Evolutionary conservation across 192 early-diverging fungal genomes (phyloP), one percentile per base, ranked within the genome.

Genomic region (Gryganskiella cystojenkinii): DNA sequence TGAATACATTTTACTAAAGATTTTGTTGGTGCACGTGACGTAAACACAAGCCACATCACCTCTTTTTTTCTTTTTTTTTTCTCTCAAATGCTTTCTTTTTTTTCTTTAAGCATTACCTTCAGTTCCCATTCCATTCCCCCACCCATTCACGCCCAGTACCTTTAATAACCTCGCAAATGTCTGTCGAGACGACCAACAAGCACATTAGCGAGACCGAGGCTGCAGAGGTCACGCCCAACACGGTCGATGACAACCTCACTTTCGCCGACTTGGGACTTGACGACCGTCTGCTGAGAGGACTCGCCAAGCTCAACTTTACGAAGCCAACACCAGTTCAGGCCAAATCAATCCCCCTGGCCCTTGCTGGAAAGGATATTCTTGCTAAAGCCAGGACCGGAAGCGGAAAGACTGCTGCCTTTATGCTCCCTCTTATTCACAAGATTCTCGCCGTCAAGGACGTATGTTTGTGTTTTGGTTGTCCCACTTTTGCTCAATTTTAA

Each of bases 341-440:
- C 37, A 89, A 88, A 33, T 91, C 92, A 2, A 97, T 99, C 62
- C 96, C 98, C 11, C 85, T 98, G 8, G 95, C 95, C 22, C 84
- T 99, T 7, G 76, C 90, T 34, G 96, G 98, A 45, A 97, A 95
- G 68, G 96, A 99, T 70, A 91, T 99, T 54, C 83, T 98, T 46
- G 98, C 95, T 13, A 84, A 91, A 45, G 96, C 98, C 24, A 87
- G 94, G 50, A 99, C 96, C 0, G 98, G 98, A 30, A 94, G 92
- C 27, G 98, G 98, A 67, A 99, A 99, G 82, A 98, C 98, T 7
- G 94, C 95, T 19, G 98, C 98, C 4, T 99, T 96, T 81, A 89
- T 91, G 55, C 72, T 98, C 25, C 96, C 98, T 1, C 81, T 98
- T 19, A 78, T 98, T 27, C 95, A 98, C 84, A 95, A 95, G 79